These are phyloP conservation scores for Vaccinium macrocarpon DNA, from an alignment of 148 eudicot species.

Conservation along the genomic window DNA sequence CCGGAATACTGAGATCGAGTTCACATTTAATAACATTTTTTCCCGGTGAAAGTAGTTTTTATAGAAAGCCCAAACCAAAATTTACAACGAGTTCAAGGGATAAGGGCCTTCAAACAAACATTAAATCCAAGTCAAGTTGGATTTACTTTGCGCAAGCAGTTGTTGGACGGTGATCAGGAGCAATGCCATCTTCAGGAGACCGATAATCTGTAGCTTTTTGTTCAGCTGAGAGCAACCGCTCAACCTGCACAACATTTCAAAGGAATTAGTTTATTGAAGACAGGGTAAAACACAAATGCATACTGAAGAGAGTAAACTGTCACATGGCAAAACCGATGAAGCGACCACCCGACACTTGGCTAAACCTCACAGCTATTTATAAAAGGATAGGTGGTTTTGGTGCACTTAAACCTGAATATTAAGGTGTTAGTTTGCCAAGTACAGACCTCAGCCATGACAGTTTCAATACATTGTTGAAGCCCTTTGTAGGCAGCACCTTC, in stretches of 20 bases:
- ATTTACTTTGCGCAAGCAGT: conserved; percentile 83
- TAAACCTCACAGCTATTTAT: not conserved
- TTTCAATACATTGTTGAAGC: conserved; percentile 96
- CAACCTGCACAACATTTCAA: conserved; percentile 49
- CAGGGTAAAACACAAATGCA: conserved; percentile 13
- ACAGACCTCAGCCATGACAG: conserved; percentile 98
- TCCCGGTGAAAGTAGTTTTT: no score
- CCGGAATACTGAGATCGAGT: not conserved
- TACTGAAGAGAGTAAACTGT: not conserved
- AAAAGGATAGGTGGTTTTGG: not conserved
- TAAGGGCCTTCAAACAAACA: not conserved
- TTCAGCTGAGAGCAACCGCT: conserved; percentile 86
- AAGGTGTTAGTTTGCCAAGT: conserved; percentile 12
- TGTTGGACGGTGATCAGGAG: conserved; percentile 94
- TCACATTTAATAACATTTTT: not conserved
- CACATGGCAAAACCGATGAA: not conserved
- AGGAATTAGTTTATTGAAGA: not conserved
- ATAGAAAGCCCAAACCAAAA: no score
- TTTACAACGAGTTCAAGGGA: no score
- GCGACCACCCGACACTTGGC: not conserved
- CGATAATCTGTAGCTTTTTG: conserved; percentile 87
- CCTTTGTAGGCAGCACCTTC: conserved; percentile 94
- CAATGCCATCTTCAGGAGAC: conserved; percentile 88
- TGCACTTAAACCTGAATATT: not conserved
- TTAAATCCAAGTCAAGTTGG: not conserved